A percentile compares a stretch with the other conserved stretches of the same genome.
phyloP scores from a whole-genome alignment of 2,329 filamentous ascomycete genomes.

The Ceratocystis lukuohia region DNA sequence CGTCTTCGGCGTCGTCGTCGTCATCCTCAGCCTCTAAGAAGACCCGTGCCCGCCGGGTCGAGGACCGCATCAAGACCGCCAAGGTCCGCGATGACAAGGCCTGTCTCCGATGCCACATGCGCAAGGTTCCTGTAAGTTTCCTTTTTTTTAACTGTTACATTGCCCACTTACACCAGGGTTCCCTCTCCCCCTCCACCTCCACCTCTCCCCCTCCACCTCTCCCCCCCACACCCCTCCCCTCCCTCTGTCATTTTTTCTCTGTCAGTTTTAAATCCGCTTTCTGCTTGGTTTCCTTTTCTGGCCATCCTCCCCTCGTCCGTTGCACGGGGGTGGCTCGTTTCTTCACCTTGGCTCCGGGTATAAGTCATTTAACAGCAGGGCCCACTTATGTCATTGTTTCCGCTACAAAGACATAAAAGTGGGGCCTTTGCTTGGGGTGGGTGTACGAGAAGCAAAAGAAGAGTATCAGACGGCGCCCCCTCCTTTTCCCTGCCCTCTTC shows the following conservation, averaged over 20 bases:
- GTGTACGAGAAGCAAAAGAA: not conserved
- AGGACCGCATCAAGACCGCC: slow-evolving; percentile 34
- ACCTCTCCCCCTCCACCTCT: not conserved
- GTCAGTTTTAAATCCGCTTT: not conserved
- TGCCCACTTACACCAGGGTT: not conserved
- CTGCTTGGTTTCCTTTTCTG: not conserved
- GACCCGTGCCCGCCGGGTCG: slow-evolving; percentile 21
- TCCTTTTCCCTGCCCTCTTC: not conserved
- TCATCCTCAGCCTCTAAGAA: slow-evolving; percentile 9
- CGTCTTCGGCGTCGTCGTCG: not conserved
- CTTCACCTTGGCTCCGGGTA: not conserved
- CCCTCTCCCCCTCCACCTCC: not conserved
- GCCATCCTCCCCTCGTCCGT: not conserved
- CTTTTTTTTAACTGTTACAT: not conserved
- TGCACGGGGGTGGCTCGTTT: slow-evolving; percentile 13
- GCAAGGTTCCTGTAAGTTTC: slow-evolving; percentile 34
- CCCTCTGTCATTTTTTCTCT: not conserved
- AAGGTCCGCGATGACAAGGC: slow-evolving; percentile 37
- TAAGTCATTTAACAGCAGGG: not conserved
- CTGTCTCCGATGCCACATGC: slow-evolving; percentile 36
- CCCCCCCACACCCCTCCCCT: not conserved
- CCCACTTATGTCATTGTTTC: not conserved
- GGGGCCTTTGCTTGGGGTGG: slow-evolving; percentile 2
- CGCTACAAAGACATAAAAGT: not conserved
- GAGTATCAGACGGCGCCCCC: not conserved